A percentile compares a stretch with the other conserved stretches of the same genome.
Evolutionary conservation across 192 early-diverging fungal genomes (phyloP).

Genomic region (Helicostylum pulchrum): DNA sequence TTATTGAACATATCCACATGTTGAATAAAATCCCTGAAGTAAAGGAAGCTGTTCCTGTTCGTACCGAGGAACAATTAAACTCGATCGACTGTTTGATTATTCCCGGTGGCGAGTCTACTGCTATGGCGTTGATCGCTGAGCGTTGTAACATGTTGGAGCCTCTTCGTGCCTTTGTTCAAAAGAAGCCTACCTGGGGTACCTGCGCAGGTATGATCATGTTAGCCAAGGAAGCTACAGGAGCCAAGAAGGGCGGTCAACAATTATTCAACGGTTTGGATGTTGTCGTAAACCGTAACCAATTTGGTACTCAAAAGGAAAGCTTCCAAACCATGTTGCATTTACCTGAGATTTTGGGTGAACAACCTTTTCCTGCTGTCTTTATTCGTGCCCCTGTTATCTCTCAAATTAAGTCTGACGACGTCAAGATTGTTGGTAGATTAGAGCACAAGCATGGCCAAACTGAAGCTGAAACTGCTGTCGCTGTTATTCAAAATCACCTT

Average conservation of each 20-base stretch:
- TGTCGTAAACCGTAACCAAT: conserved; percentile 88
- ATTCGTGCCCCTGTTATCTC: conserved; percentile 93
- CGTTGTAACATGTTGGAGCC: conserved; percentile 76
- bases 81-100: conserved; percentile 87
- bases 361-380: conserved; percentile 70
- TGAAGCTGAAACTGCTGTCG: conserved; percentile 69
- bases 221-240: conserved; percentile 65
- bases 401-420: conserved; percentile 59
- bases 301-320: conserved; percentile 90
- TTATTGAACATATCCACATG: conserved; percentile 85
- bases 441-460: conserved; percentile 53
- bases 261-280: conserved; percentile 81
- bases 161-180: conserved; percentile 73
- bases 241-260: conserved; percentile 85
- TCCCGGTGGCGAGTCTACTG: conserved; percentile 93
- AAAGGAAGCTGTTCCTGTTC: conserved; percentile 53
- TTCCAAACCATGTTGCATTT: conserved; percentile 74
- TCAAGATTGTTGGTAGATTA: conserved; percentile 73
- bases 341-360: conserved; percentile 41
- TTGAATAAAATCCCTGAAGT: conserved; percentile 68
- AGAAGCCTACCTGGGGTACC: conserved; percentile 87
- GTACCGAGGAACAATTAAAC: conserved; percentile 67
- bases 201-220: conserved; percentile 97
- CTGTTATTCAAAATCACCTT: conserved; percentile 83
- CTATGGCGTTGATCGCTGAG: conserved; percentile 92